Evolutionary conservation across 257 asterid genomes (phyloP).

Genomic region (Haberlea rhodopensis): DNA sequence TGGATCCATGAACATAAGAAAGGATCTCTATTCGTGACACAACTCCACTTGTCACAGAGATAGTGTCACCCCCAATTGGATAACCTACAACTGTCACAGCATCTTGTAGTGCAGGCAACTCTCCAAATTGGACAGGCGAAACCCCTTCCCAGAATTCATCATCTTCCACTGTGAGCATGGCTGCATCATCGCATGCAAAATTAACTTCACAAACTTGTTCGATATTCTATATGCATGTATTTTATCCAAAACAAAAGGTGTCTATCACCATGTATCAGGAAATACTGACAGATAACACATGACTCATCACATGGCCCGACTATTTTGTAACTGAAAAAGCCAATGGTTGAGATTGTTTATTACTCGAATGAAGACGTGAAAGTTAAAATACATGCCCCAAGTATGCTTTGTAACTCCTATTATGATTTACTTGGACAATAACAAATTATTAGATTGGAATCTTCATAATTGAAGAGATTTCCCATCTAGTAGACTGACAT

Average conservation of each 20-base stretch:
- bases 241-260: not conserved
- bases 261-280: too few relatives aligned
- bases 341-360: not conserved
- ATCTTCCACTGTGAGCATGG: slow-evolving; percentile 86
- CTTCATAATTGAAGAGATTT: not conserved
- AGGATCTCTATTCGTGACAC: slow-evolving; percentile 93
- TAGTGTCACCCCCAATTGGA: slow-evolving; percentile 96
- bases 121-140: slow-evolving; percentile 83
- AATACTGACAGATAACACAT: not conserved
- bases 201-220: slow-evolving; percentile 19
- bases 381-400: not conserved
- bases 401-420: not conserved
- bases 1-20: slow-evolving; percentile 91
- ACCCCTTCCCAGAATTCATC: slow-evolving; percentile 98
- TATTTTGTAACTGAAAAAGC: not conserved
- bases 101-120: slow-evolving; percentile 85
- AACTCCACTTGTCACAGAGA: slow-evolving; percentile 95
- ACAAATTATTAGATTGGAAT: slow-evolving; percentile 8
- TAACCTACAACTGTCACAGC: slow-evolving; percentile 96
- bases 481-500: slow-evolving; percentile 6
- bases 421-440: slow-evolving; percentile 8
- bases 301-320: slow-evolving; percentile 8
- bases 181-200: slow-evolving; percentile 46
- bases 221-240: not conserved
- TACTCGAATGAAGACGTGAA: not conserved